Conservation (phyloP, 345 rosid species). For the Aquilaria sinensis region DNA sequence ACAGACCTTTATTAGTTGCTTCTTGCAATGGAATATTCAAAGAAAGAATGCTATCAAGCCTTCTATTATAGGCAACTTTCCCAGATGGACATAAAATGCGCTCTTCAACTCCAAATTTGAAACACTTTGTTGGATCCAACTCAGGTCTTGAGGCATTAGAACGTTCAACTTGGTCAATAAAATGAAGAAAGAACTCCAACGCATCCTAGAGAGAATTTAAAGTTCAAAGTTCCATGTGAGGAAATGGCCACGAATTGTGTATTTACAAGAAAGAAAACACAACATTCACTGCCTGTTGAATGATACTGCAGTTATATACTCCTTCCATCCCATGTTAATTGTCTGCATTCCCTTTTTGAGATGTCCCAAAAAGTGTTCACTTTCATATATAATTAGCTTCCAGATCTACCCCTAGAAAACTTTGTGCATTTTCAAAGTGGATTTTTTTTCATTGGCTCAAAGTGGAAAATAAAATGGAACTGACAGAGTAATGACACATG, state of each 20-base stretch:
- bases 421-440: too few relatives aligned
- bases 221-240: slow-evolving; percentile 9
- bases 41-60: slow-evolving; percentile 89
- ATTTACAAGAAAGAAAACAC: not conserved
- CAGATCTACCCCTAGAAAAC: too few relatives aligned
- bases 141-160: slow-evolving; percentile 48
- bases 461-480: not conserved
- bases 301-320: too few relatives aligned
- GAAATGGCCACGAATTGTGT: not conserved
- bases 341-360: too few relatives aligned
- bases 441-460: not conserved
- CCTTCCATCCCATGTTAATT: too few relatives aligned
- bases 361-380: too few relatives aligned
- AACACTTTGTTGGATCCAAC: slow-evolving; percentile 81
- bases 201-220: slow-evolving; percentile 66
- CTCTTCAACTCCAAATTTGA: slow-evolving; percentile 97
- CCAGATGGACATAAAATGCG: slow-evolving; percentile 87
- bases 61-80: slow-evolving; percentile 81
- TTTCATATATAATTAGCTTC: too few relatives aligned
- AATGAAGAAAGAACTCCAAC: slow-evolving; percentile 87
- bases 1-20: slow-evolving; percentile 77
- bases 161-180: slow-evolving; percentile 93
- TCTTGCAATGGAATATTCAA: slow-evolving; percentile 88
- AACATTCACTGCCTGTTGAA: not conserved
- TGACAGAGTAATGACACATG: not conserved